Evolutionary conservation across 495 filamentous ascomycete genomes (phyloP).

Genomic region (Filosporella fistucella): DNA sequence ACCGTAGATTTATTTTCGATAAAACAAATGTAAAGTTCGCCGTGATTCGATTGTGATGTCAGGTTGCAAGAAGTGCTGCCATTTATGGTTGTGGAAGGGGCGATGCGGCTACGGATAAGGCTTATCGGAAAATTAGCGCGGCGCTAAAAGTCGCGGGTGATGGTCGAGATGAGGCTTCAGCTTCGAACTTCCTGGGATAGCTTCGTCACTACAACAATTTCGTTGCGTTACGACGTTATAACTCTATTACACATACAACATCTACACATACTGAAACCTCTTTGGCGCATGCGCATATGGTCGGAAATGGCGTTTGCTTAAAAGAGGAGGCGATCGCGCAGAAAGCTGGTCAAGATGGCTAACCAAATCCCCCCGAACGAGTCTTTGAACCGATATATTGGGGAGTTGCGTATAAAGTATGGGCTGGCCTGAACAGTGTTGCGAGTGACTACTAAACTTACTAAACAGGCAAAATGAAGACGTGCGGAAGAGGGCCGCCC

Average conservation of each 20-base stretch:
- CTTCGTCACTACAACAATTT: not conserved
- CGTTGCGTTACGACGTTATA: no score
- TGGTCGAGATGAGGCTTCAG: not conserved
- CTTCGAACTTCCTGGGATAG: not conserved
- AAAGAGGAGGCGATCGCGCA: constrained; percentile 11
- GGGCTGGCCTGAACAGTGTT: constrained; percentile 3
- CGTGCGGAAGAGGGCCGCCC: constrained; percentile 35
- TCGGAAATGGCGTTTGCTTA: constrained; percentile 16
- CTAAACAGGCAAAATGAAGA: constrained; percentile 27
- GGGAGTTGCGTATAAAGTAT: constrained; percentile 22
- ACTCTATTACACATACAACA: not conserved
- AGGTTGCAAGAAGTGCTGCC: no score
- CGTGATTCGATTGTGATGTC: no score
- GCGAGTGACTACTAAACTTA: no score
- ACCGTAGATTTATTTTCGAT: not conserved
- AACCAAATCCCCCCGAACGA: constrained; percentile 16
- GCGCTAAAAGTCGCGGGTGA: not conserved
- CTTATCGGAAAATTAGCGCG: constrained; percentile 11
- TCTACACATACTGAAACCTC: not conserved
- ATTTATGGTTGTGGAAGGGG: not conserved
- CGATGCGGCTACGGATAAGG: constrained; percentile 7
- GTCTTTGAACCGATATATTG: constrained; percentile 21
- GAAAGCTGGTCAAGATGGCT: constrained; percentile 20
- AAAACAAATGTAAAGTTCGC: no score
- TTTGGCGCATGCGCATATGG: constrained; percentile 14